Base-by-base conservation (phyloP, 495 filamentous ascomycete genomes). In the Podospora comata region DNA sequence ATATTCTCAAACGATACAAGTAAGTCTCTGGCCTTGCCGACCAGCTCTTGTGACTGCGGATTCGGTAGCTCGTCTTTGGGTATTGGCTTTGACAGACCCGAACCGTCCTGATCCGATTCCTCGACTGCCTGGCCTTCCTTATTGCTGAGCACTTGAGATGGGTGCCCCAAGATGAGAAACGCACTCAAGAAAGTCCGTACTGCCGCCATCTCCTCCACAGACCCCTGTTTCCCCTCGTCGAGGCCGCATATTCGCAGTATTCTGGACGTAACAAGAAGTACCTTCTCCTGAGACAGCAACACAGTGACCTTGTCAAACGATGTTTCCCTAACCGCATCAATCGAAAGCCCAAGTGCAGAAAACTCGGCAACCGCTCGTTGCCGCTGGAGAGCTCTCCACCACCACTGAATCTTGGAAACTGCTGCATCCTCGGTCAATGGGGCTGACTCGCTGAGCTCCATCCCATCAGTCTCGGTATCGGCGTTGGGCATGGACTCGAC, bases 121-220 rank as follows among this genome's bases (percentile, higher is more conserved):
- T 91, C 90, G 62, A 84, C 79, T 64, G 77, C 77, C 71, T 88
- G 88, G 16, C 90, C 91, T 70, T 93, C 89, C 66, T 92, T 92
- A 72, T 86, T 89, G 78, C 90, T 95, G 60, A 99, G 79, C 60
- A 97, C 93, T 71, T 96, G 89, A n/a, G 88, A 83, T 0, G 96
- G 93, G 79, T 99, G 95, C 0, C 93, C 94, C 15, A 96, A 85
- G 65, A 99, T 96, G 20, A 99, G 82, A 79, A 92, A 98, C 55
- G 92, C 92, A 76, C 92, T 96, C 57, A 99, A 81, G 74, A 99
- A 98, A 4, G 90, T 97, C 72, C 94, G 87, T 27, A 94, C 90
- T 9, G 91, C 89, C 56, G 92, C 89, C 79, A 91, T 90, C 70
- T 91, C 89, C 60, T 89, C 86, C 60, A 92, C 82, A 0, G 89